phyloP scores from a whole-genome alignment of 2,329 filamentous ascomycete species.

The Sphaerulina populicola region DNA sequence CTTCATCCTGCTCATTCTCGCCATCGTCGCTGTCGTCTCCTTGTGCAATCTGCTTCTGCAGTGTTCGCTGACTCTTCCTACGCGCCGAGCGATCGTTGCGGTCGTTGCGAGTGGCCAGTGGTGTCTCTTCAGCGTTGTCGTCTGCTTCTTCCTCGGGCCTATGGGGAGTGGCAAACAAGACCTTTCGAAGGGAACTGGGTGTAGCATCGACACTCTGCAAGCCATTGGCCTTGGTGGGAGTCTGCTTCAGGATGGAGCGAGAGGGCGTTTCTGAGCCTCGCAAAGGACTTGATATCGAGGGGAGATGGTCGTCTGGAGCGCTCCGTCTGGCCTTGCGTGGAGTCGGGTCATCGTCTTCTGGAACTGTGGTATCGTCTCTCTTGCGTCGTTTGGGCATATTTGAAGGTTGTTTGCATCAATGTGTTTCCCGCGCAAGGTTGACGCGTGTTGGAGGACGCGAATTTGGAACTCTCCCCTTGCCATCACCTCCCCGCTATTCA shows the following conservation, averaged over 20 bases:
- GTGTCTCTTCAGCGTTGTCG: conserved; percentile 38
- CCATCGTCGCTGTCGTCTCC: conserved; percentile 61
- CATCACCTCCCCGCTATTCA: conserved; percentile 1
- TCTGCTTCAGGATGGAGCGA: conserved; percentile 30
- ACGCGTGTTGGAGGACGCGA: conserved; percentile 10
- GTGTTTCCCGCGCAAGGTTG: conserved; percentile 1
- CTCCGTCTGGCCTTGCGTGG: conserved; percentile 23
- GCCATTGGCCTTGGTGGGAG: conserved; percentile 24
- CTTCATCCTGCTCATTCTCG: conserved; percentile 44
- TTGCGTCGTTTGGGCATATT: conserved; percentile 24
- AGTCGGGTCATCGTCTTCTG: conserved; percentile 19
- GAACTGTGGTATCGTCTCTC: conserved; percentile 12
- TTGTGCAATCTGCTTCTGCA: conserved; percentile 63
- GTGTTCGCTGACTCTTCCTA: conserved; percentile 68
- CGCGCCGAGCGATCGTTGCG: conserved; percentile 72
- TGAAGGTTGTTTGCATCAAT: background rate
- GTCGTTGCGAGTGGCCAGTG: conserved; percentile 62
- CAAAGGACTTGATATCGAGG: conserved; percentile 8
- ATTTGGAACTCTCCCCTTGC: background rate
- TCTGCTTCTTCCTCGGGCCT: conserved; percentile 31
- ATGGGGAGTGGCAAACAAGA: conserved; percentile 41
- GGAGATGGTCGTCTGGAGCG: conserved; percentile 4
- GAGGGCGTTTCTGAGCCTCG: conserved; percentile 27
- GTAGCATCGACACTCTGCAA: conserved; percentile 29
- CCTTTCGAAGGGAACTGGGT: conserved; percentile 39